Percentiles rank a stretch among this genome's conserved stretches.
Evolutionary conservation across 2,329 filamentous ascomycete genomes (phyloP).

Genomic region (Fusarium redolens): DNA sequence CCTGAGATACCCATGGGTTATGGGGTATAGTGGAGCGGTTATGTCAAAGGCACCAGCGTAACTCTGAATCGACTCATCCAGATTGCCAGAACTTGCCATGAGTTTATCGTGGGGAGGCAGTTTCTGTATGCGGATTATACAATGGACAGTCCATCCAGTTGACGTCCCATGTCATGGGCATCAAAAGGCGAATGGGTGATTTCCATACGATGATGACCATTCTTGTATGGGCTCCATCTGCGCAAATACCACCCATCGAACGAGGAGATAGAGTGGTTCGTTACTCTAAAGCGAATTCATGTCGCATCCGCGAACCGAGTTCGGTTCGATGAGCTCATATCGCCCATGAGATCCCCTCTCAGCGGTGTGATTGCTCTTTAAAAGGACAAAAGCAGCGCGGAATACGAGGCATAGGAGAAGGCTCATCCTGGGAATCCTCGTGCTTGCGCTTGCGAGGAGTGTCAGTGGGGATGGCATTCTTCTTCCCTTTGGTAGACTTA

Average conservation of each 20-base stretch:
- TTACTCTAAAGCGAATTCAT: neutral
- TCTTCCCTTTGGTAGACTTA: accelerated
- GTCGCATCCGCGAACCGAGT: accelerated
- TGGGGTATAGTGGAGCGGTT: neutral
- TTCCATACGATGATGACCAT: neutral
- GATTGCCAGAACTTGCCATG: neutral
- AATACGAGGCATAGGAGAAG: neutral
- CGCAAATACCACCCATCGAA: neutral
- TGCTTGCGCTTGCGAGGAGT: neutral
- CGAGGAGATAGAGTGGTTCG: accelerated
- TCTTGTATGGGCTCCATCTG: accelerated
- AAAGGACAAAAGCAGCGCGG: neutral
- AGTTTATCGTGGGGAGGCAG: neutral
- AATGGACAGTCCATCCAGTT: neutral
- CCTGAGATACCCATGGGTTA: neutral
- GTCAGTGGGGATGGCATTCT: accelerated
- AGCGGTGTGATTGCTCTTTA: neutral
- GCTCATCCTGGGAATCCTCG: neutral
- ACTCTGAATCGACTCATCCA: neutral
- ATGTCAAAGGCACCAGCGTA: accelerated
- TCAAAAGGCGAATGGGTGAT: neutral
- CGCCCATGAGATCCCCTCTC: neutral
- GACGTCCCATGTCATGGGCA: neutral
- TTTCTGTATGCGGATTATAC: neutral
- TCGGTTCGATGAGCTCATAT: neutral